Evolutionary conservation across 2,329 filamentous ascomycete genomes (phyloP).

Genomic region (Aspergillus ruber): DNA sequence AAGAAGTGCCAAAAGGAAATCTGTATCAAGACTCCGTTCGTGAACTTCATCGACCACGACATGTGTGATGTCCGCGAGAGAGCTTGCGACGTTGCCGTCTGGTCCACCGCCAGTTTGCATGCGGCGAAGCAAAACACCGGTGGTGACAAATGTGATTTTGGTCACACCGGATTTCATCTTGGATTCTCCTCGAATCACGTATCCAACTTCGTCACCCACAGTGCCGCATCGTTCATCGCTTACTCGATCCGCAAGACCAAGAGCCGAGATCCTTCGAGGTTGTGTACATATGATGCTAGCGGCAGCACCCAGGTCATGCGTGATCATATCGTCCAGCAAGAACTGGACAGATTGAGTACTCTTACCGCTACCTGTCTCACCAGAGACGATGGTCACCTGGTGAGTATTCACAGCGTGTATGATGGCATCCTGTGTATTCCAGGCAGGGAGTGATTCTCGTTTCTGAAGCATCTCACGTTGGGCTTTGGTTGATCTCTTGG

Average conservation of each 20-base stretch:
- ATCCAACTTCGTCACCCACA: slow-evolving; percentile 85
- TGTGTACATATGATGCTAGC: slow-evolving; percentile 95
- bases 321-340: slow-evolving; percentile 83
- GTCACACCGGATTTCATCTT: slow-evolving; percentile 64
- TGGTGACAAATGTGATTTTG: slow-evolving; percentile 92
- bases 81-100: slow-evolving; percentile 70
- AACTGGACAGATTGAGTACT: slow-evolving; percentile 97
- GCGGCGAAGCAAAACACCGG: slow-evolving; percentile 81
- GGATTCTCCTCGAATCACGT: slow-evolving; percentile 84
- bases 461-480: slow-evolving; percentile 69
- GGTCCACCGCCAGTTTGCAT: slow-evolving; percentile 84
- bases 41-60: slow-evolving; percentile 96
- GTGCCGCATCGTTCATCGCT: slow-evolving; percentile 78
- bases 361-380: slow-evolving; percentile 94
- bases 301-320: slow-evolving; percentile 63
- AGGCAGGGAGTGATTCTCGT: slow-evolving; percentile 74
- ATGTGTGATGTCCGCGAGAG: slow-evolving; percentile 84
- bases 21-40: slow-evolving; percentile 88
- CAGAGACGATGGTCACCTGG: slow-evolving; percentile 92
- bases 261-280: slow-evolving; percentile 84
- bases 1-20: slow-evolving; percentile 83
- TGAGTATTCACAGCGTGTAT: slow-evolving; percentile 67
- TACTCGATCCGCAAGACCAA: slow-evolving; percentile 89
- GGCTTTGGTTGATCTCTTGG: slow-evolving; percentile 57
- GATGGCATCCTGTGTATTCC: slow-evolving; percentile 72